Evolutionary conservation across 2,329 filamentous ascomycete species (phyloP), one percentile per base, ranked within the genome.

Genomic region (Fusarium secorum): DNA sequence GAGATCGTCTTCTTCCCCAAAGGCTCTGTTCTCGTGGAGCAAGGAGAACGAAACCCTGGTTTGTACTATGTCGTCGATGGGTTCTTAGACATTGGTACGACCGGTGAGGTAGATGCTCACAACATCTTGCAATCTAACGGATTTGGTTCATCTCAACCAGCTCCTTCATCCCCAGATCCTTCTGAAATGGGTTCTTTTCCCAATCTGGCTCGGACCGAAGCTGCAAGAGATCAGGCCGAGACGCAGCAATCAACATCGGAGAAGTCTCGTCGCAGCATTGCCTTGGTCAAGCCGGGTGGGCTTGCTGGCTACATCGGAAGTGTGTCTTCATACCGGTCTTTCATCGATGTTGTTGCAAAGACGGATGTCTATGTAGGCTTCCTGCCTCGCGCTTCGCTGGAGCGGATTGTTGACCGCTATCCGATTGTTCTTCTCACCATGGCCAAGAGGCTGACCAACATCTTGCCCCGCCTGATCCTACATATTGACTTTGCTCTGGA

Each of bases 341-440:
- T 98, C 78, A 96, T 97, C 24, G 95, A 98, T 77, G 95, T 99
- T 4, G 92, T 95, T 39, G 97, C 96, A 6, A 98, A 98, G 82
- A 99, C 97, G 0, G 96, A 99, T 81, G 96, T 98, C 4, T 98
- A 98, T 76, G 96, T 99, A 18, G 96, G 96, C 2, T 99, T 99
- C 72, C 83, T 99, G 17, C 96, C 96, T 1, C 88, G 94, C 33
- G 87, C 90, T 1, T 93, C 94, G 0, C 86, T 99, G 32, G 96
- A 99, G 78, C 89, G 94, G 71, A 96, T 99, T 49, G 94, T 97
- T 3, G 96, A 99, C 72, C 91, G 90, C 72, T 96, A 98, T 77
- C 96, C 96, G 0, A 93, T 97, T 42, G 92, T 98, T 7, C 84
- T 99, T 14, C 84, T 99, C 48, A 99, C 97, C 0, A 95, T 99